Evolutionary conservation across 345 rosid genomes (phyloP).

Genomic region (Citrus cavaleriei): DNA sequence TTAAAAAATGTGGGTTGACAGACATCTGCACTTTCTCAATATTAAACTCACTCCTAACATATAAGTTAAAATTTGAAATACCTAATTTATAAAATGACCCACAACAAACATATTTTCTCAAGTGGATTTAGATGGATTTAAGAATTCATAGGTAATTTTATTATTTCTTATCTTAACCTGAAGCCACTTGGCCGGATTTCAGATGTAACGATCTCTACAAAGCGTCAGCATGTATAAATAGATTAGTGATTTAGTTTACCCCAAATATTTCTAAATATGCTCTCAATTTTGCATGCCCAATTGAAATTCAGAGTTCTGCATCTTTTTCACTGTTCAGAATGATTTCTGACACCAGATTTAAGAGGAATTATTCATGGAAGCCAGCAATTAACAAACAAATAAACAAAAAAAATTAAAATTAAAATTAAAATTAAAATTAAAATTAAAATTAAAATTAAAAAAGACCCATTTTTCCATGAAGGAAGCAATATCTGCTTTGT

Average conservation of each 20-base stretch:
- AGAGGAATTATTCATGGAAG: background rate
- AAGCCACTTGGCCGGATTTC: background rate
- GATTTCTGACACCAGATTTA: too few species aligned
- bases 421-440: too few species aligned
- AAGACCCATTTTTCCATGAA: background rate
- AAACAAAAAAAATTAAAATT: too few species aligned
- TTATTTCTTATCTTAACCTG: background rate
- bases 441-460: background rate
- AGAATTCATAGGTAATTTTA: fast-evolving
- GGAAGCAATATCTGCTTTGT: background rate
- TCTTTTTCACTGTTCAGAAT: too few species aligned
- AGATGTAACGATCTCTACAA: too few species aligned
- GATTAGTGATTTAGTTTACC: background rate
- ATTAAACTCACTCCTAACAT: fast-evolving
- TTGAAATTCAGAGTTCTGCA: too few species aligned
- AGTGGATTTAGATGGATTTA: fast-evolving
- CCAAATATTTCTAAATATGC: background rate
- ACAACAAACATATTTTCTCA: fast-evolving
- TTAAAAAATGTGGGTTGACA: fast-evolving
- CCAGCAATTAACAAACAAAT: background rate
- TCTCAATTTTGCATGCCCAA: background rate
- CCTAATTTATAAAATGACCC: too few species aligned
- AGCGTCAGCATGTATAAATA: too few species aligned
- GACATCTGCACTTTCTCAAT: too few species aligned
- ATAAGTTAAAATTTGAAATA: too few species aligned